Evolutionary conservation across 495 filamentous ascomycete genomes (phyloP), one percentile per base, ranked within the genome.

Genomic region (Pyronema omphalodes): DNA sequence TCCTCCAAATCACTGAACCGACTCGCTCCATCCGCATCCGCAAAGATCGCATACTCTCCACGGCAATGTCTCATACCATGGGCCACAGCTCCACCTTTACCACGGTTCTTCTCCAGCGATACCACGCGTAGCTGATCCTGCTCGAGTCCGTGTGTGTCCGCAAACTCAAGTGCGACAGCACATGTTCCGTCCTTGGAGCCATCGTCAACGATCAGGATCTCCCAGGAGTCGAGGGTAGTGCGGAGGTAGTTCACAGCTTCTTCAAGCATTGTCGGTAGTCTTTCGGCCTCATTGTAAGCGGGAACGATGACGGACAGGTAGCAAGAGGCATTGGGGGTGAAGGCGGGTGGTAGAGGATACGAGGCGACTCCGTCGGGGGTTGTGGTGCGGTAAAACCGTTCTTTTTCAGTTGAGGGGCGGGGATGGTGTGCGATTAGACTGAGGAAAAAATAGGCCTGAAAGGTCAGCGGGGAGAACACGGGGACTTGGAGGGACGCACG

Each of bases 21-120:
- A 57, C 78, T 88, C 8, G 91, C 91, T 0, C 93, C 91, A 65
- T 98, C 91, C 0, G 91, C 91, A 68, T 98, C 91, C 0, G 91
- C 91, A 66, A 98, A 96, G 3, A 95, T 74, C 45, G 83, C 86
- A 67, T 94, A 95, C 58, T 78, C 72, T 9, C 91, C 91, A 9
- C 91, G 74, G 6, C 84, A 86, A 71, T 98, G 88, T 15, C 91
- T 74, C 72, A 98, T 81, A 1, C 93, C 91, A 66, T 98, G 91
- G 4, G 86, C 89, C 18, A 96, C 91, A 5, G 88, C 86, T 33
- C 91, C 93, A 37, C 91, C 91, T 67, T 99, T 99, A 17, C 91
- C 91, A 41, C 91, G 73, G 64, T 96, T 96, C 65, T 78, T 68
- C 46, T 76, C 75, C 52, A 99, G 67, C 12, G 71, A 76, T 7